These are phyloP conservation scores for Aleurites moluccanus DNA, from an alignment of 441 rosid species.

Conservation along the genomic window DNA sequence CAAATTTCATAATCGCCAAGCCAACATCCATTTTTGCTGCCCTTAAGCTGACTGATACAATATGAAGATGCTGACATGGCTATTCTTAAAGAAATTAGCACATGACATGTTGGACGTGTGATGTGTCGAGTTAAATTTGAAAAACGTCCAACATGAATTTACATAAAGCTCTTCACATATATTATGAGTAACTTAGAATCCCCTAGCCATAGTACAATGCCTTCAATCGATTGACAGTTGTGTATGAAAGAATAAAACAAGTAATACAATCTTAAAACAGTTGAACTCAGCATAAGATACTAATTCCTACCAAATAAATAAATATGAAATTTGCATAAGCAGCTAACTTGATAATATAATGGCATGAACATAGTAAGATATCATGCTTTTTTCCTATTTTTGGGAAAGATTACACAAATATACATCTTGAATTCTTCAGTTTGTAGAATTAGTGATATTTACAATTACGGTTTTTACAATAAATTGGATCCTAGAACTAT, in stretches of 20 bases:
- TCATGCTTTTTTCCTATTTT: not conserved
- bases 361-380: not conserved
- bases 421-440: constrained; percentile 5
- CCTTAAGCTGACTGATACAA: too few relatives aligned
- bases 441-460: not conserved
- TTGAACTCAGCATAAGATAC: too few relatives aligned
- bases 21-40: too few relatives aligned
- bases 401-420: not conserved
- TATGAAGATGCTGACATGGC: too few relatives aligned
- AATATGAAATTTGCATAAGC: not conserved
- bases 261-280: not conserved
- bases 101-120: too few relatives aligned
- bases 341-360: not conserved
- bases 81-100: too few relatives aligned
- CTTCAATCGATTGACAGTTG: not conserved
- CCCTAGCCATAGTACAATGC: not conserved
- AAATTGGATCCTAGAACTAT: constrained; percentile 21
- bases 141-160: not conserved
- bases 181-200: not conserved
- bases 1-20: not conserved
- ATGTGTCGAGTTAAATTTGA: too few relatives aligned
- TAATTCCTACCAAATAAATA: not conserved
- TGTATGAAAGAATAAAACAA: not conserved
- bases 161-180: not conserved
- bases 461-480: constrained; percentile 25